Evolutionary conservation across 192 early-diverging fungal species (phyloP), one percentile per base, ranked within the genome.

Genomic region (Gaertneriomyces sp.): DNA sequence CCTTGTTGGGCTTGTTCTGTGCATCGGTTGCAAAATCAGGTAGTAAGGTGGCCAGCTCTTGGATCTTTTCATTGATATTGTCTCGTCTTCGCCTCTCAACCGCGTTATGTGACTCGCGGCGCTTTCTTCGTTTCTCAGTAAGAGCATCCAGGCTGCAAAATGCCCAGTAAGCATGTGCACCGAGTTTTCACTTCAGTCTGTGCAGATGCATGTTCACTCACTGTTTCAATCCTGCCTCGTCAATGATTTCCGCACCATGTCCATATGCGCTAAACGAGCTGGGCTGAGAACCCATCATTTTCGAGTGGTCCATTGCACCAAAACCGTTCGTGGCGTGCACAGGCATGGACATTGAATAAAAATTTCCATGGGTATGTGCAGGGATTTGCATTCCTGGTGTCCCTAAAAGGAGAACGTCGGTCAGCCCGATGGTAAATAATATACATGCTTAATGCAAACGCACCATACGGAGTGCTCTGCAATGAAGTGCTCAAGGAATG

Each of bases 1-100:
- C 96, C 79, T 97, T 95, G 82, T 96, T 96, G 38, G 90, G 92
- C 76, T 97, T 98, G 71, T 90, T 90, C 62, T 87, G 86, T 6
- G 78, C 67, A 60, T 92, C 90, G 59, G 74, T 56, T 8, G 68
- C 58, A 52, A 82, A 72, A 43, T 94, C 92, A 42, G 96, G 96
- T 42, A 98, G 78, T 51, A 98, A 73, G 12, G 77, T 82, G 33
- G 83, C 85, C 46, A 98, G 81, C 72, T 98, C 96, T 41, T 84
- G 91, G 66, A 98, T 98, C 71, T 93, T 93, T 75, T 97, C 96
- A 73, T 98, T 98, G 81, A 98, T 98, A 75, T 95, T 94, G 72
- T 98, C 96, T 44, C 95, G 85, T 42, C 96, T 79, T 51, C 96
- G 88, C 53, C 96, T 81, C 76, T 98, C 96, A 38, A 98, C 96